Percentiles rank a stretch among this genome's conserved stretches.
phyloP scores from a whole-genome alignment of 768 basidiomycete genomes.

The Collybia nuda region DNA sequence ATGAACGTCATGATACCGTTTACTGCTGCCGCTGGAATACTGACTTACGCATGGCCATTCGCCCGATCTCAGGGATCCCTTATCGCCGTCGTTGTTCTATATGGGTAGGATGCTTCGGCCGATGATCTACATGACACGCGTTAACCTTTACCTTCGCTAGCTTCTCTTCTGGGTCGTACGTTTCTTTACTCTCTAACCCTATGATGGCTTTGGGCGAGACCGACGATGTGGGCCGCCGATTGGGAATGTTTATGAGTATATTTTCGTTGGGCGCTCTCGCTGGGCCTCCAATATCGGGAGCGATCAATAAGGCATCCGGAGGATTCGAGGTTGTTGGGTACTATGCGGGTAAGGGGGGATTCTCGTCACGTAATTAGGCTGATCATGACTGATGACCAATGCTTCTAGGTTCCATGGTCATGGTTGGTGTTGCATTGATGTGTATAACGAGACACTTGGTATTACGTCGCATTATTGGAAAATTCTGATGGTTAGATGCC shows the following conservation, averaged over 20 bases:
- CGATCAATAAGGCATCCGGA: conserved; percentile 53
- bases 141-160: conserved; percentile 26
- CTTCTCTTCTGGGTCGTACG: conserved; percentile 61
- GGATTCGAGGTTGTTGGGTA: conserved; percentile 52
- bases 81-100: conserved; percentile 56
- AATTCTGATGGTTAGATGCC: not conserved
- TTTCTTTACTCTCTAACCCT: conserved; percentile 55
- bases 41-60: conserved; percentile 76
- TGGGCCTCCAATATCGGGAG: conserved; percentile 76
- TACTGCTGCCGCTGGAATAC: conserved; percentile 49
- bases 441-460: conserved; percentile 2
- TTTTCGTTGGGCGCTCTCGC: conserved; percentile 60
- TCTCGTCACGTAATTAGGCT: not conserved
- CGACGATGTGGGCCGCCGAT: conserved; percentile 61
- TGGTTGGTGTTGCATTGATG: conserved; percentile 3
- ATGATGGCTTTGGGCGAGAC: conserved; percentile 60
- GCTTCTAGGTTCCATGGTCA: not conserved
- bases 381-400: not conserved
- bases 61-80: conserved; percentile 40
- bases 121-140: too few species aligned
- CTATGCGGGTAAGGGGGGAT: conserved; percentile 15
- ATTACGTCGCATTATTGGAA: not conserved
- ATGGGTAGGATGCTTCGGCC: conserved; percentile 45
- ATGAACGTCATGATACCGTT: conserved; percentile 72
- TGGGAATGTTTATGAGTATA: conserved; percentile 65